Percentiles rank a stretch among this genome's conserved stretches.
phyloP scores from a whole-genome alignment of 495 filamentous ascomycete species.

The Podospora sp. region DNA sequence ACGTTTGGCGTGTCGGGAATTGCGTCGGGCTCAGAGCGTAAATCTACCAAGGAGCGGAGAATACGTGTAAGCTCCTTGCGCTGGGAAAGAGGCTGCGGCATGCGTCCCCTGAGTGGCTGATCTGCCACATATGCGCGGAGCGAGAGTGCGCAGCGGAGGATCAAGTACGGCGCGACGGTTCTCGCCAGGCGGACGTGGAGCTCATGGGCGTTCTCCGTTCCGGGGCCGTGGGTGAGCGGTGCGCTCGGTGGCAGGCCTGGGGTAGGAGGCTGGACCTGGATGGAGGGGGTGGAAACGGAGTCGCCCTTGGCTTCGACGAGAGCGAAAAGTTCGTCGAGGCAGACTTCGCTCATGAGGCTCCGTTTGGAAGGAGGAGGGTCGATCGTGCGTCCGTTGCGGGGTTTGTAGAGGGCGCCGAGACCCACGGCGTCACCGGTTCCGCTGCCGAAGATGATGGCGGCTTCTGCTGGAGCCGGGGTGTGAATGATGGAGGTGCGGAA shows the following conservation, averaged over 20 bases:
- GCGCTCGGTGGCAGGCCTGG: constrained; percentile 17
- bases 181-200: constrained; percentile 65
- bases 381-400: constrained; percentile 70
- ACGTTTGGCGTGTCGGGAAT: constrained; percentile 65
- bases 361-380: constrained; percentile 66
- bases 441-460: constrained; percentile 45
- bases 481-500: constrained; percentile 85
- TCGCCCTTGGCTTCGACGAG: constrained; percentile 59
- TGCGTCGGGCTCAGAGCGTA: constrained; percentile 71
- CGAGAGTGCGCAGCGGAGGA: constrained; percentile 77
- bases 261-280: constrained; percentile 35
- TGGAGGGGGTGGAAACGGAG: constrained; percentile 30
- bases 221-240: background rate
- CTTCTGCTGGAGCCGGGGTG: constrained; percentile 64
- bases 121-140: constrained; percentile 85
- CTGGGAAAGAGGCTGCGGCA: constrained; percentile 86
- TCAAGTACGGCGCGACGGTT: constrained; percentile 78
- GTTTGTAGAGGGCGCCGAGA: constrained; percentile 64
- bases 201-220: constrained; percentile 31
- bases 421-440: constrained; percentile 49
- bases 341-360: constrained; percentile 73
- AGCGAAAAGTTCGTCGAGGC: constrained; percentile 78
- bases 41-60: constrained; percentile 61
- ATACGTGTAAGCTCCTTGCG: constrained; percentile 76
- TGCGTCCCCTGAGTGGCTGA: constrained; percentile 86